Conservation (phyloP, 495 filamentous ascomycete genomes). For the Penicillium arizonense region DNA sequence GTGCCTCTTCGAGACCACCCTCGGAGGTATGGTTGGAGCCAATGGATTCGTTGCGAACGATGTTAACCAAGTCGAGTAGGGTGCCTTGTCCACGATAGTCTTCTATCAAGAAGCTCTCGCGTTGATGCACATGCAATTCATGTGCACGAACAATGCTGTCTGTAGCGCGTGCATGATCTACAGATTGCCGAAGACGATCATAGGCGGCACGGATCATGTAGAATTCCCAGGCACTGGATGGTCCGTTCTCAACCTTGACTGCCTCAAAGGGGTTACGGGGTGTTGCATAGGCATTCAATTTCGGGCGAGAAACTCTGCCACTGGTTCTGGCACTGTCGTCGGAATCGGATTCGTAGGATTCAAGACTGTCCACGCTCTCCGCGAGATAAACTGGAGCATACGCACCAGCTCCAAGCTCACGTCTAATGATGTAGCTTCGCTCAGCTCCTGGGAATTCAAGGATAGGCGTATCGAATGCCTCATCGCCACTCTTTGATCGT, state of each 20-base stretch:
- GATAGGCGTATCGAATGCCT: constrained; percentile 59
- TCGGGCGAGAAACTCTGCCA: constrained; percentile 16
- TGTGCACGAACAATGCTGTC: constrained; percentile 77
- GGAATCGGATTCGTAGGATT: constrained; percentile 42
- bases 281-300: constrained; percentile 16
- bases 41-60: constrained; percentile 64
- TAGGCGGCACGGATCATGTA: constrained; percentile 87
- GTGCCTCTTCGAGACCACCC: constrained; percentile 77
- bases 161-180: constrained; percentile 51
- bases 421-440: constrained; percentile 69
- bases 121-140: constrained; percentile 82
- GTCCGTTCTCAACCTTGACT: constrained; percentile 83
- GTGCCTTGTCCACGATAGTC: constrained; percentile 90
- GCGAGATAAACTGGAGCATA: constrained; percentile 93
- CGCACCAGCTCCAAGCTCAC: constrained; percentile 89
- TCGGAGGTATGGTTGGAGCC: constrained; percentile 41
- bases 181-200: constrained; percentile 58
- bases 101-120: constrained; percentile 84
- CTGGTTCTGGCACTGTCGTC: constrained; percentile 35
- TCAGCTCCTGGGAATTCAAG: constrained; percentile 63
- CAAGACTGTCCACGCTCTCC: constrained; percentile 61
- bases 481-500: constrained; percentile 50
- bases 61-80: constrained; percentile 87
- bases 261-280: constrained; percentile 67
- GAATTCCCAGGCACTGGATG: constrained; percentile 91